Base-by-base conservation (phyloP, 2,329 filamentous ascomycete species). In the Verticillium longisporum region DNA sequence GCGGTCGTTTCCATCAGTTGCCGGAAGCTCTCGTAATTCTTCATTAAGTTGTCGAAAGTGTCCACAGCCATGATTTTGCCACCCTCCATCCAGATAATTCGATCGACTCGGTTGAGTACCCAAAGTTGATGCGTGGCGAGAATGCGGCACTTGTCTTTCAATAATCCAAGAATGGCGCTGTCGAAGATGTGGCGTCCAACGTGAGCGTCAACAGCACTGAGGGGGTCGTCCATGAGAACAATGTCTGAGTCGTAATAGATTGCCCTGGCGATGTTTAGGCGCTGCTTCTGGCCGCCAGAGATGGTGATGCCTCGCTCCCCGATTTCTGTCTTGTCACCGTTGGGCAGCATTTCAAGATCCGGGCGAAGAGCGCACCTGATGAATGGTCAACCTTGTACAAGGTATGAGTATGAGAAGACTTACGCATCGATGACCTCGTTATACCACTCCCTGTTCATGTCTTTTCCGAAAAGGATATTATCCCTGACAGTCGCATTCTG, bases 251-350 rank as follows among this genome's bases (percentile, higher is more conserved):
- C 80, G 63, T 88, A 89, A 76, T 93, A 83, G 65, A 89, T 88
- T 63, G 87, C 86, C 57, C 95, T 85, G 18, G 95, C 95, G 69
- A 98, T 97, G 71, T 97, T 98, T 66, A 97, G 80, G 11, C 95
- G 87, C 73, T 97, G 94, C 74, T 97, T 97, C 74, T 98, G 94
- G 1, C 94, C 94, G 61, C 95, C 94, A 18, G 92, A 97, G 1
- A 98, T 90, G 1, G 92, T 98, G 69, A 98, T 97, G 59, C 95
- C 94, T 63, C 92, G 88, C 74, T 98, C 95, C 32, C 94, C 95
- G 69, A 98, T 97, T 73, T 98, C 94, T 0, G 94, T 99, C 67
- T 84, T 75, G 68, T 98, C 95, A 14, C 92, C 90, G 61, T 90
- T 85, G 0, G 94, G 94, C n/a, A 98, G 80, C 87, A 97, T 97